These are phyloP conservation scores for Telfairia occidentalis DNA, from an alignment of 331 rosid species.

Conservation along the genomic window DNA sequence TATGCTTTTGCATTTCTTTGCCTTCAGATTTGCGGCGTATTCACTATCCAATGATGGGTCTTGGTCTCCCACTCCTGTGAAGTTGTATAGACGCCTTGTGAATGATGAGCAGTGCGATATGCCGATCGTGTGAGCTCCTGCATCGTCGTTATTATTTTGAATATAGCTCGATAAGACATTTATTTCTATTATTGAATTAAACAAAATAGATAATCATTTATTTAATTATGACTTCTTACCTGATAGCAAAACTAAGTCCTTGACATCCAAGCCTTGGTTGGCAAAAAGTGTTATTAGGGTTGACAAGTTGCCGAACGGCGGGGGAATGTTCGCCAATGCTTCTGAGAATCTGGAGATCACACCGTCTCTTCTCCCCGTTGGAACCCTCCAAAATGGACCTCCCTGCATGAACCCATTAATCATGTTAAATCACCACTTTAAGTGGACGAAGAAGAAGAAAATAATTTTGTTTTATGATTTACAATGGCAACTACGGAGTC, in stretches of 20 bases:
- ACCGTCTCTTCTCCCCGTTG: conserved; percentile 82
- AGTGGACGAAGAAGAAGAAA: background rate
- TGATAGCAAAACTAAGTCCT: conserved; percentile 63
- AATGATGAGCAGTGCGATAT: conserved; percentile 52
- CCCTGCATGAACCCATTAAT: conserved; percentile 32
- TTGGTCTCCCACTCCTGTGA: conserved; percentile 51
- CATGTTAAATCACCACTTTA: background rate
- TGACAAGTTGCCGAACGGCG: conserved; percentile 48
- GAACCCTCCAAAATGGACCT: conserved; percentile 84
- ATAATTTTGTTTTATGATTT: background rate
- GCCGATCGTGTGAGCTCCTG: conserved; percentile 92
- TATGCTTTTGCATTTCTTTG: conserved; percentile 38
- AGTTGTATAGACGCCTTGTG: conserved; percentile 50
- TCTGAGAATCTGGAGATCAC: conserved; percentile 31
- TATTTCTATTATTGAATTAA: no score
- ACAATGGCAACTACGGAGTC: conserved; percentile 9
- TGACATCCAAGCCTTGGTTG: conserved; percentile 48
- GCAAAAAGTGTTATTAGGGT: conserved; percentile 33
- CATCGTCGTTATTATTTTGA: background rate
- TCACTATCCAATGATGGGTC: conserved; percentile 60
- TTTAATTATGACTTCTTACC: conserved; percentile 18
- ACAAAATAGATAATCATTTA: no score
- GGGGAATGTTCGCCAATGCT: conserved; percentile 31
- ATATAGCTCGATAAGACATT: no score
- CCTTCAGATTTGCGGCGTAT: conserved; percentile 58